phyloP scores from a whole-genome alignment of 1,284 basidiomycete genomes.

The Ganoderma boninense region DNA sequence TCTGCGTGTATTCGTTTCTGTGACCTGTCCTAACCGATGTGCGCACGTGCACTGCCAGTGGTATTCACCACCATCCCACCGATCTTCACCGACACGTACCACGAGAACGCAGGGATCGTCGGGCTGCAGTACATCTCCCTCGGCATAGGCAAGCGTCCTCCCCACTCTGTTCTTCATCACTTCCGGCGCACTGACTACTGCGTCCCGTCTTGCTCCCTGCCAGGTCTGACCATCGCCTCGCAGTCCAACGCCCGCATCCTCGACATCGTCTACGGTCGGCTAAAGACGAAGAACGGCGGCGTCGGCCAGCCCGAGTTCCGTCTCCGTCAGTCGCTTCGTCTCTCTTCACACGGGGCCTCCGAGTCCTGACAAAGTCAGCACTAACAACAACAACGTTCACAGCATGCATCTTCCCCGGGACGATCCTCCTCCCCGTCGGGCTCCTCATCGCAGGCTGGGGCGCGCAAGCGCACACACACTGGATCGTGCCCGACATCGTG shows the following conservation, averaged over 20 bases:
- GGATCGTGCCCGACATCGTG: slow-evolving; percentile 74
- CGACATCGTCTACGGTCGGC: slow-evolving; percentile 60
- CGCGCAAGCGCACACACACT: slow-evolving; percentile 59
- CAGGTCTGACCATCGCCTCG: slow-evolving; percentile 53
- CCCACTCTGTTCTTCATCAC: neutral
- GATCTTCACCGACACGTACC: slow-evolving; percentile 64
- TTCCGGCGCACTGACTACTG: too few relatives aligned
- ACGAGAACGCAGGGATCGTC: slow-evolving; percentile 59
- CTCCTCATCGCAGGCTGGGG: slow-evolving; percentile 73
- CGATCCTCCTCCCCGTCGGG: slow-evolving; percentile 61
- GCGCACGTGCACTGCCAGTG: slow-evolving; percentile 44
- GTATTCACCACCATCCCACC: slow-evolving; percentile 70
- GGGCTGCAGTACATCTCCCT: slow-evolving; percentile 71
- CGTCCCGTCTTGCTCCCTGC: neutral
- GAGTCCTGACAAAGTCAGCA: too few relatives aligned
- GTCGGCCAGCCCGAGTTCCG: slow-evolving; percentile 66
- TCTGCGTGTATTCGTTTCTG: too few relatives aligned
- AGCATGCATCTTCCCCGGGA: slow-evolving; percentile 67
- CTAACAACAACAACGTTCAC: neutral
- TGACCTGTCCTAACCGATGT: too few relatives aligned
- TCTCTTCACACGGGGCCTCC: too few relatives aligned
- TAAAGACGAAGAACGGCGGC: slow-evolving; percentile 59
- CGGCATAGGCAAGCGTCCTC: slow-evolving; percentile 47
- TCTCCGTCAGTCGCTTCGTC: slow-evolving; percentile 32
- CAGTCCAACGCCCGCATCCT: slow-evolving; percentile 66